Evolutionary conservation across 768 basidiomycete species (phyloP).

Genomic region (Tylopilus plumbeoviolaceoides): DNA sequence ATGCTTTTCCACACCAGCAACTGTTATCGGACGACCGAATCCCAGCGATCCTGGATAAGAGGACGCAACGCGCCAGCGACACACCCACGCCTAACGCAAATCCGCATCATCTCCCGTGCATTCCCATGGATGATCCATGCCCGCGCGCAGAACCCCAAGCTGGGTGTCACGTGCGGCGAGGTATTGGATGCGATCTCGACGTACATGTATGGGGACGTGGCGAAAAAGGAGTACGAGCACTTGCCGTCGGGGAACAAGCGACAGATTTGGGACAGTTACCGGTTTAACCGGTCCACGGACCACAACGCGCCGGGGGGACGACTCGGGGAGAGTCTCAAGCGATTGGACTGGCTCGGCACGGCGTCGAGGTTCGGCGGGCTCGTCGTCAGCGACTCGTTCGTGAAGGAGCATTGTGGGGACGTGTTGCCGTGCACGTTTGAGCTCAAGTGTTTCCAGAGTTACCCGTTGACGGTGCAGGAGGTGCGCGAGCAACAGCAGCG

Average conservation of each 20-base stretch:
- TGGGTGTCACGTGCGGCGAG: slow-evolving; percentile 67
- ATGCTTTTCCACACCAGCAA: slow-evolving; percentile 63
- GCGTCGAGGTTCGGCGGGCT: slow-evolving; percentile 65
- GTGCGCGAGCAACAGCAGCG: slow-evolving; percentile 43
- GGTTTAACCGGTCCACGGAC: slow-evolving; percentile 61
- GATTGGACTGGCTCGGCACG: slow-evolving; percentile 62
- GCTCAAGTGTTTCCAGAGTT: slow-evolving; percentile 46
- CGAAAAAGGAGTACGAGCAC: slow-evolving; percentile 48
- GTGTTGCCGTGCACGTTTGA: slow-evolving; percentile 57
- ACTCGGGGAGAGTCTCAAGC: slow-evolving; percentile 57
- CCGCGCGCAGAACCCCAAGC: slow-evolving; percentile 37
- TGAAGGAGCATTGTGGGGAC: slow-evolving; percentile 44
- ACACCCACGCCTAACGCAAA: slow-evolving; percentile 50
- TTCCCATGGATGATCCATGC: slow-evolving; percentile 57
- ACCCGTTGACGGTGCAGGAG: slow-evolving; percentile 49
- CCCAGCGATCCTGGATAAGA: slow-evolving; percentile 57
- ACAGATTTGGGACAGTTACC: slow-evolving; percentile 49
- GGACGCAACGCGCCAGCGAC: slow-evolving; percentile 66
- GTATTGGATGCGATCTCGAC: slow-evolving; percentile 52
- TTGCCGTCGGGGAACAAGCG: slow-evolving; percentile 36
- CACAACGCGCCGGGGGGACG: slow-evolving; percentile 65
- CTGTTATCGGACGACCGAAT: slow-evolving; percentile 61
- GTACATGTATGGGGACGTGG: slow-evolving; percentile 48
- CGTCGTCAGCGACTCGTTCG: slow-evolving; percentile 38
- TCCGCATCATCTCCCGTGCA: slow-evolving; percentile 49